Conservation (phyloP, 345 rosid genomes). For the Gossypium thurberi region DNA sequence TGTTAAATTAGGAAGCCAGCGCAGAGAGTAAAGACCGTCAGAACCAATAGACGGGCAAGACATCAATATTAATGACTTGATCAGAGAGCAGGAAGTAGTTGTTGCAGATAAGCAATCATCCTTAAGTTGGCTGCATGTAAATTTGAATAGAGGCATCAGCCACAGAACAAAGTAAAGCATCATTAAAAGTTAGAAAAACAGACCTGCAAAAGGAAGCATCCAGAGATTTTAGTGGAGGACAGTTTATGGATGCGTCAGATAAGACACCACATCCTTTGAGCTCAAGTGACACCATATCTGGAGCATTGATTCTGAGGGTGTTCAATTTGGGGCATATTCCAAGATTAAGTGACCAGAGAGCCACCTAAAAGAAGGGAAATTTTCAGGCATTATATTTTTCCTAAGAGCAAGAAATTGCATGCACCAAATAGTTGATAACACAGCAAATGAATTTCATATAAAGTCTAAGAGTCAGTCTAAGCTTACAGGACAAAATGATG, state of each 20-base stretch:
- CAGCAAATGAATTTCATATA: not conserved
- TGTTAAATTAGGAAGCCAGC: conserved; percentile 51
- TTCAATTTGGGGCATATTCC: conserved; percentile 95
- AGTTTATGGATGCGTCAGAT: conserved; percentile 70
- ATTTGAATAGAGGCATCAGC: conserved; percentile 15
- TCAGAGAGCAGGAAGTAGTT: conserved; percentile 66
- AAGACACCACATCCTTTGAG: conserved; percentile 92
- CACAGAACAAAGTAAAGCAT: not conserved
- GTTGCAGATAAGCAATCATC: conserved; percentile 87
- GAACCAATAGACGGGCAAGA: conserved; percentile 81
- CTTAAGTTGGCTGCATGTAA: conserved; percentile 65
- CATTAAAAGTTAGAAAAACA: conserved; percentile 8
- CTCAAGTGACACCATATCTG: conserved; percentile 76
- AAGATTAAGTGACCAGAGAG: conserved; percentile 71
- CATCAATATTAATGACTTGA: conserved; percentile 83
- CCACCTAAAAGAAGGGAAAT: conserved; percentile 45
- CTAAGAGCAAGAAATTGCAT: not conserved
- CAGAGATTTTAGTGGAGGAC: conserved; percentile 76
- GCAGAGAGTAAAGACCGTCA: conserved; percentile 71
- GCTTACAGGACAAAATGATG: conserved; percentile 86
- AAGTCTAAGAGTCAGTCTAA: not conserved
- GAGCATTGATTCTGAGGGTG: conserved; percentile 67
- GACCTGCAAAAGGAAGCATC: conserved; percentile 99
- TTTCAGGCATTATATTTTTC: not conserved
- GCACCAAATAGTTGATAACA: not conserved